Conservation (phyloP, 371 early-diverging fungal species). For the Syncephalis fuscata region DNA sequence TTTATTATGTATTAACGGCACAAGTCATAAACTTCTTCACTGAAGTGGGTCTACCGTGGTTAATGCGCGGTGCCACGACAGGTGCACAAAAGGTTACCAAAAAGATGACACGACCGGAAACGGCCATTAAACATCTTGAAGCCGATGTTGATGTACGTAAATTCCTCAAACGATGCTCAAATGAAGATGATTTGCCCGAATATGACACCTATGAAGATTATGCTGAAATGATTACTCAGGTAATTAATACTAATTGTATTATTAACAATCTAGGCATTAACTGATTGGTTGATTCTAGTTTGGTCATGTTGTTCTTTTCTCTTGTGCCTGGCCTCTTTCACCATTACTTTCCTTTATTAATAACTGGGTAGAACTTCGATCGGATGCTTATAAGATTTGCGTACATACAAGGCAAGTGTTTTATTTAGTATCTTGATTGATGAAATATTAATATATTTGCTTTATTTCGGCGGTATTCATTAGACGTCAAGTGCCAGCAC, state of each 20-base stretch:
- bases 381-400: slow-evolving; percentile 77
- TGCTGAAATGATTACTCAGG: slow-evolving; percentile 81
- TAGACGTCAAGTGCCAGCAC: slow-evolving; percentile 55
- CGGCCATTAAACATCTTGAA: slow-evolving; percentile 1
- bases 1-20: slow-evolving; percentile 71
- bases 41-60: slow-evolving; percentile 56
- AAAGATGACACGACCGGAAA: slow-evolving; percentile 4
- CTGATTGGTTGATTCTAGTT: background rate
- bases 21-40: slow-evolving; percentile 58
- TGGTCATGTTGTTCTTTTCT: slow-evolving; percentile 76
- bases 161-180: slow-evolving; percentile 25
- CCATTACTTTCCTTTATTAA: slow-evolving; percentile 63
- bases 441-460: too few species aligned
- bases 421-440: background rate
- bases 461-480: background rate
- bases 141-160: slow-evolving; percentile 16
- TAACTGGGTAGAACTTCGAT: slow-evolving; percentile 76
- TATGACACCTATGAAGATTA: slow-evolving; percentile 80
- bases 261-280: background rate
- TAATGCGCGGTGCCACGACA: slow-evolving; percentile 11
- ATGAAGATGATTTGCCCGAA: slow-evolving; percentile 37
- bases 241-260: slow-evolving; percentile 9
- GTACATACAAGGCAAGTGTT: slow-evolving; percentile 37
- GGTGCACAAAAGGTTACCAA: slow-evolving; percentile 1
- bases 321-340: slow-evolving; percentile 67